A percentile compares a stretch with the other conserved stretches of the same genome.
Conservation (phyloP, 306 rosid species). For the Citrullus mucosospermus region DNA sequence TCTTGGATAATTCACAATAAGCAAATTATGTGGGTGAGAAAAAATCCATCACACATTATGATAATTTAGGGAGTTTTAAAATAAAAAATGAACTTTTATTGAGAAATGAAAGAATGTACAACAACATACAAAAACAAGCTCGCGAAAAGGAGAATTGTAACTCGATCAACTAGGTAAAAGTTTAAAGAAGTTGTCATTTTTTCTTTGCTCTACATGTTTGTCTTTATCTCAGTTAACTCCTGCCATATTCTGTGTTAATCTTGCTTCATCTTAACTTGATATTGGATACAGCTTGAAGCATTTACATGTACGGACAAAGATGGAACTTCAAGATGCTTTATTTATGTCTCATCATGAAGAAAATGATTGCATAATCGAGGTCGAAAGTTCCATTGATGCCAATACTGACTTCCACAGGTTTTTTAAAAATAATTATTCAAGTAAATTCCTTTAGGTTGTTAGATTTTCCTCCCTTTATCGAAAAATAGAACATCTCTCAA, state of each 20-base stretch:
- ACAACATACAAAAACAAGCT: background rate
- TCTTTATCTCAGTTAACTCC: background rate
- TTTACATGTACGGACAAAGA: constrained; percentile 54
- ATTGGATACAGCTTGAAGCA: constrained; percentile 57
- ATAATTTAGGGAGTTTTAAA: background rate
- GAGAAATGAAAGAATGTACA: background rate
- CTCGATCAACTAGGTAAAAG: background rate
- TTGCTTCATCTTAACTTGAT: constrained; percentile 18
- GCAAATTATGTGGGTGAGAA: background rate
- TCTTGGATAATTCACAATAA: background rate
- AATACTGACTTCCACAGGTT: constrained; percentile 81
- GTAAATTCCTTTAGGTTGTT: background rate
- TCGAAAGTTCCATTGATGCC: constrained; percentile 66
- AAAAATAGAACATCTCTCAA: constrained; percentile 7
- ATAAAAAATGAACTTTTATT: background rate
- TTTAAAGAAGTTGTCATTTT: background rate
- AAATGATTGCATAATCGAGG: constrained; percentile 59
- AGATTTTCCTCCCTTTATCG: background rate
- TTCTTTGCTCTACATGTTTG: background rate
- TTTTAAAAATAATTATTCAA: constrained; percentile 10
- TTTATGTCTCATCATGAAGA: constrained; percentile 35
- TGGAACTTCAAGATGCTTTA: constrained; percentile 58
- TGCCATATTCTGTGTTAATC: background rate
- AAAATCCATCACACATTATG: background rate
- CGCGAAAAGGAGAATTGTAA: background rate